Evolutionary conservation across 495 filamentous ascomycete species (phyloP), one percentile per base, ranked within the genome.

Genomic region (Clavariopsis aquatica): DNA sequence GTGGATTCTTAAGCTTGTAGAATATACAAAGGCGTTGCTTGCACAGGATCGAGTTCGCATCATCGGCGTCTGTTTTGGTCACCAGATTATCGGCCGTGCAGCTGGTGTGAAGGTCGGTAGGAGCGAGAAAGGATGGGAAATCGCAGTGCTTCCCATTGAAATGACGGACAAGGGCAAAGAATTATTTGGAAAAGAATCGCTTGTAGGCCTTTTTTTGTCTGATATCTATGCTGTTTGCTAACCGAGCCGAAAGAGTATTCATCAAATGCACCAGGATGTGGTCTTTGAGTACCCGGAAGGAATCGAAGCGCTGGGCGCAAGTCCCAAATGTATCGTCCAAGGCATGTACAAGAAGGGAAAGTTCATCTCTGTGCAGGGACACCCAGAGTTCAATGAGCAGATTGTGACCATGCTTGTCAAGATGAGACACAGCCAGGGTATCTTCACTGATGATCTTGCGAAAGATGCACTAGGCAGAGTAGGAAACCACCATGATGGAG

Each of bases 181-280:
- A 66, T 34, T 96, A 10, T 95, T 96, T 76, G 82, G 83, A 24
- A 75, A 80, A 65, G 83, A 90, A 17, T 83, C 84, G 27, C 72
- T 93, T 64, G 89, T 95, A 77, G 43, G 85, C 60, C 17, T 24
- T 49, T 51, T 24, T 26, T 38, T 52, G 38, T 28, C 29, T 53
- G 46, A 49, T 41, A 26, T 13, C 51, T 43, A 57, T 49, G 26
- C 19, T 27, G 45, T 51, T 34, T 46, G n/a, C 58, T 69, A n/a
- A 59, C 49, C 49, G 15, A 57, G n/a, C n/a, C 22, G 22, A 46
- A 66, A 95, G 92, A 82, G 81, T 38, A 83, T 96, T 53, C 87
- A 92, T 68, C 92, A 96, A 76, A 95, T 96, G 92, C 92, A 98
- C 77, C 83, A 83, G 47, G 93, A 96, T 71, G 83, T 89, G 29